phyloP scores from a whole-genome alignment of 495 filamentous ascomycete genomes.

The Annulohypoxylon nitens region DNA sequence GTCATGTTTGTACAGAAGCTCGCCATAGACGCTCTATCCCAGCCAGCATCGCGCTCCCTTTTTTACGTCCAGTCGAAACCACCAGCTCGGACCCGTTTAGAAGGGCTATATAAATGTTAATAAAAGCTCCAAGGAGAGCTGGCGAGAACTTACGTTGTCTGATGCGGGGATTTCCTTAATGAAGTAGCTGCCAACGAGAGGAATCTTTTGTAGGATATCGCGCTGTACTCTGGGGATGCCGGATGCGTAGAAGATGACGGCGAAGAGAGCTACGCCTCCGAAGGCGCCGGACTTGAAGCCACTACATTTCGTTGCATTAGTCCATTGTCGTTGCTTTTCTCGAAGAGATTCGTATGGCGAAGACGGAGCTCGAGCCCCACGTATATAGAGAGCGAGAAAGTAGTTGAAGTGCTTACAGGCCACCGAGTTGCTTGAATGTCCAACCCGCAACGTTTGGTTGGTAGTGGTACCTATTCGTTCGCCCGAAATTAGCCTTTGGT shows the following conservation, averaged over 20 bases:
- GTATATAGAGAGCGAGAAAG: neutral
- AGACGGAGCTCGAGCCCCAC: neutral
- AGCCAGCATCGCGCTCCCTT: constrained; percentile 20
- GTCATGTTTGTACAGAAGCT: constrained; percentile 46
- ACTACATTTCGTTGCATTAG: constrained; percentile 51
- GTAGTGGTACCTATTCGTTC: constrained; percentile 59
- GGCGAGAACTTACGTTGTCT: constrained; percentile 64
- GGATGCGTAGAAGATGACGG: constrained; percentile 70
- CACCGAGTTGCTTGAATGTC: constrained; percentile 52
- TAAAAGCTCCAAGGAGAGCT: neutral
- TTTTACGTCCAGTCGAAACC: constrained; percentile 29
- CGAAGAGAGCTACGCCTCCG: constrained; percentile 67
- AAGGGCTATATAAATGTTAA: constrained; percentile 55
- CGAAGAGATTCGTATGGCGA: neutral
- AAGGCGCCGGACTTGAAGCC: constrained; percentile 62
- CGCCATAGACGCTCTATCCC: constrained; percentile 42
- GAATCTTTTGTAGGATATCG: constrained; percentile 72
- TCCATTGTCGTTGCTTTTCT: neutral
- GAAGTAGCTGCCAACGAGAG: constrained; percentile 64
- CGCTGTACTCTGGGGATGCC: constrained; percentile 67
- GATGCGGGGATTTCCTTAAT: constrained; percentile 66
- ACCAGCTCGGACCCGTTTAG: constrained; percentile 50
- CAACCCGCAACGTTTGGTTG: constrained; percentile 58
- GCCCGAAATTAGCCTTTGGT: constrained; percentile 49
- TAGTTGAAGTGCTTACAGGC: constrained; percentile 54